A percentile compares a stretch with the other conserved stretches of the same genome.
These are phyloP conservation scores for Trichoderma harzianum DNA, from an alignment of 2,329 filamentous ascomycete species.

Conservation along the genomic window DNA sequence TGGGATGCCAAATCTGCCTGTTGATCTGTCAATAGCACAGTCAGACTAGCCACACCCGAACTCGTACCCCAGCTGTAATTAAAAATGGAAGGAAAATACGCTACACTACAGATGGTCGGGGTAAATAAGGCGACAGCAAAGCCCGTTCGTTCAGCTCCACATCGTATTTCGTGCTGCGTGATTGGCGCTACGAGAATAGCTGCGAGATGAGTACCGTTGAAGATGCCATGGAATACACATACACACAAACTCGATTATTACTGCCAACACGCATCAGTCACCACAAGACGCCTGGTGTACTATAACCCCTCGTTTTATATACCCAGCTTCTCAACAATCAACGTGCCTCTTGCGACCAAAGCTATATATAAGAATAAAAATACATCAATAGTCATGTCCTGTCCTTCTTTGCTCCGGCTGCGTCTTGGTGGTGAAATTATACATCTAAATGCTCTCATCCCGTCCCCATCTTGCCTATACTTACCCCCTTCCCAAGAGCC, in stretches of 20 bases:
- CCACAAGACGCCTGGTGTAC: background rate
- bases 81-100: background rate
- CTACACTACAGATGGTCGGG: background rate
- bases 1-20: background rate
- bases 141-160: background rate
- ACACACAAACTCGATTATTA: background rate
- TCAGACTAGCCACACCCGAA: background rate
- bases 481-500: background rate
- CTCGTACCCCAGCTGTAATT: background rate
- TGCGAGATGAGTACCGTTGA: background rate
- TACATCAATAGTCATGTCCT: conserved; percentile 18
- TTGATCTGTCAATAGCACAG: background rate
- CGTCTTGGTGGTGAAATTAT: conserved; percentile 6
- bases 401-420: conserved; percentile 5
- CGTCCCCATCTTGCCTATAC: background rate
- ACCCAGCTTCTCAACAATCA: background rate
- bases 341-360: background rate
- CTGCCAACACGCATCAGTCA: background rate
- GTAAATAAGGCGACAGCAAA: background rate
- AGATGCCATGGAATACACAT: background rate
- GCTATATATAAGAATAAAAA: conserved; percentile 9
- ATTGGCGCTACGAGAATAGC: background rate
- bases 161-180: background rate
- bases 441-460: conserved; percentile 13
- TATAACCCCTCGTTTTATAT: background rate